A percentile compares a stretch with the other conserved stretches of the same genome.
These are phyloP conservation scores for Cubamyces sp. DNA, from an alignment of 768 basidiomycete genomes.

Conservation along the genomic window DNA sequence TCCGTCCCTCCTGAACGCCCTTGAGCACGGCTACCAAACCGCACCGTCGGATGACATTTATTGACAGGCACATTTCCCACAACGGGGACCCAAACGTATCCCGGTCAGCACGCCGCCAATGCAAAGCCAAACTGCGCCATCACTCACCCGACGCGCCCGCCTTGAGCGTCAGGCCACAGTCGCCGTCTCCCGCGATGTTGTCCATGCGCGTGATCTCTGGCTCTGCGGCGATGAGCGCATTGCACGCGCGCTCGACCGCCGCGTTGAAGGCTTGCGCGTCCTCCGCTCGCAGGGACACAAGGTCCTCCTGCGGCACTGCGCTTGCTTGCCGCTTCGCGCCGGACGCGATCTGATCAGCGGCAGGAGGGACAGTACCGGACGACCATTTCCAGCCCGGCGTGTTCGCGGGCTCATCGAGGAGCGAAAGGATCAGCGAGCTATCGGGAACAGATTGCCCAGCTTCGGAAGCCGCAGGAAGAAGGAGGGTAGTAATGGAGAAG, in stretches of 20 bases:
- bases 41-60: not conserved
- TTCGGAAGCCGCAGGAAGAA: constrained; percentile 60
- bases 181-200: constrained; percentile 90
- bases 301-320: constrained; percentile 7
- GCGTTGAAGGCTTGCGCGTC: constrained; percentile 56
- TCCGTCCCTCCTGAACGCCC: constrained; percentile 54
- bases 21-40: constrained; percentile 58
- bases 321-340: constrained; percentile 20
- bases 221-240: constrained; percentile 75
- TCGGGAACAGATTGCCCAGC: constrained; percentile 40
- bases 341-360: constrained; percentile 24
- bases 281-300: constrained; percentile 37
- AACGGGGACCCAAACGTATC: too few species aligned
- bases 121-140: constrained; percentile 13
- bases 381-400: constrained; percentile 90
- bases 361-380: constrained; percentile 46
- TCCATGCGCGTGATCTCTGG: constrained; percentile 92
- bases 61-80: too few species aligned
- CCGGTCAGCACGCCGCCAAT: too few species aligned
- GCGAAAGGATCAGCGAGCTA: constrained; percentile 53
- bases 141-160: constrained; percentile 71
- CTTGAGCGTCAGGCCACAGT: constrained; percentile 70
- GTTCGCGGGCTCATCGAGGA: constrained; percentile 68
- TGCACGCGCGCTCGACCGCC: constrained; percentile 61
- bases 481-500: constrained; percentile 81